Conservation (phyloP, 768 basidiomycete species). For the Suillus luteus region DNA sequence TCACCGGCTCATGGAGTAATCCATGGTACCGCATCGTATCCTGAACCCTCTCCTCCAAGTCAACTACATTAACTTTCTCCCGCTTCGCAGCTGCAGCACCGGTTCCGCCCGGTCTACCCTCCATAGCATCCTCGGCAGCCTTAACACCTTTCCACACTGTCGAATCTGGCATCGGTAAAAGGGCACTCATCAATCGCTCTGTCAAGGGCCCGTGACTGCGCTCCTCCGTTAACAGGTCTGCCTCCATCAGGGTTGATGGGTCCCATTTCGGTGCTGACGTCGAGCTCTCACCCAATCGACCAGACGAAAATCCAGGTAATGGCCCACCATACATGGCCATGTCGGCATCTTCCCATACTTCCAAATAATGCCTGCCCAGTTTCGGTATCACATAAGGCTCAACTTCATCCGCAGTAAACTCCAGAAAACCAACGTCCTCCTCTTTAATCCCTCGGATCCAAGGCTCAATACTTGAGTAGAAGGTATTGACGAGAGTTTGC, state of each 20-base stretch:
- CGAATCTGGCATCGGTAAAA: conserved; percentile 69
- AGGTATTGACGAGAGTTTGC: conserved; percentile 73
- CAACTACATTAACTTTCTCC: conserved; percentile 77
- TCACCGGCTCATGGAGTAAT: conserved; percentile 66
- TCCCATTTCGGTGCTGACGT: conserved; percentile 70
- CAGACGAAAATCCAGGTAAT: conserved; percentile 42
- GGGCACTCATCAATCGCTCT: conserved; percentile 77
- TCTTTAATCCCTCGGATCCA: conserved; percentile 89
- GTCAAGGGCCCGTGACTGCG: conserved; percentile 86
- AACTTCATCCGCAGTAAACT: conserved; percentile 87
- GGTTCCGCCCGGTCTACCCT: conserved; percentile 78
- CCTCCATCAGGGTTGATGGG: conserved; percentile 76
- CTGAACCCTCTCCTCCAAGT: conserved; percentile 72
- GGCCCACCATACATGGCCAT: conserved; percentile 47
- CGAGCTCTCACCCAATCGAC: conserved; percentile 34
- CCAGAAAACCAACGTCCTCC: conserved; percentile 93
- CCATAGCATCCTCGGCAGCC: conserved; percentile 83
- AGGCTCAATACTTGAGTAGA: conserved; percentile 86
- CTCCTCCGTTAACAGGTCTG: conserved; percentile 69
- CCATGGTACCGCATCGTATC: conserved; percentile 81
- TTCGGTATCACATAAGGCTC: conserved; percentile 87
- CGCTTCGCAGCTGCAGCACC: conserved; percentile 74
- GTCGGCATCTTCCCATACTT: conserved; percentile 95
- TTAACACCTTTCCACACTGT: conserved; percentile 75
- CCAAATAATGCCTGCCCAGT: conserved; percentile 82